phyloP scores from a whole-genome alignment of 2,329 filamentous ascomycete species.

The Knufia petricola region DNA sequence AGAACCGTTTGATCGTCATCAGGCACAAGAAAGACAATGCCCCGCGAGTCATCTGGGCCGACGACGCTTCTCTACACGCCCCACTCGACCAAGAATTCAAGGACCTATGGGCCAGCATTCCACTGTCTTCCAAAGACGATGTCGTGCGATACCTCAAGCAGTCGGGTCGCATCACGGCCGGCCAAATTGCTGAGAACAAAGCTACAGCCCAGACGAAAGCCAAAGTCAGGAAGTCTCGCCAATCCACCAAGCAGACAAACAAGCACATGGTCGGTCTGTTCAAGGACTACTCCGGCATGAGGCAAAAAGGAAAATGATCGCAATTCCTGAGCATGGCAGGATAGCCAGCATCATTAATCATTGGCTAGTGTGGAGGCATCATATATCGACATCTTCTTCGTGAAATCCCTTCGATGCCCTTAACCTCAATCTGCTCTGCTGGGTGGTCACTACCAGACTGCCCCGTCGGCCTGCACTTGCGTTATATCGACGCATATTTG shows the following conservation, averaged over 20 bases:
- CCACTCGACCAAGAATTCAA: conserved; percentile 74
- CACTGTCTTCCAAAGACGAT: conserved; percentile 53
- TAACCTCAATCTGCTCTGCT: background rate
- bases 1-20: conserved; percentile 73
- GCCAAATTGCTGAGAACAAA: conserved; percentile 56
- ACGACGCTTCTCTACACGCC: conserved; percentile 69
- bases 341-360: background rate
- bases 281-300: conserved; percentile 18
- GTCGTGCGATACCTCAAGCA: conserved; percentile 62
- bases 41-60: conserved; percentile 77
- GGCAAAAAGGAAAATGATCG: conserved; percentile 12
- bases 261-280: conserved; percentile 57
- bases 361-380: background rate
- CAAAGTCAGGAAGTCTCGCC: conserved; percentile 50
- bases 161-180: conserved; percentile 67
- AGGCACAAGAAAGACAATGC: conserved; percentile 87
- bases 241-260: conserved; percentile 71
- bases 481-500: background rate
- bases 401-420: conserved; percentile 1
- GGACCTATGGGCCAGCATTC: conserved; percentile 73
- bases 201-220: conserved; percentile 52
- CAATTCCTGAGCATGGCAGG: too few relatives aligned
- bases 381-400: conserved; percentile 4
- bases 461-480: conserved; percentile 2
- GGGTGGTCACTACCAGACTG: background rate